These are phyloP conservation scores for Typha latifolia DNA, from an alignment of 176 grass and related monocot species.

Conservation along the genomic window DNA sequence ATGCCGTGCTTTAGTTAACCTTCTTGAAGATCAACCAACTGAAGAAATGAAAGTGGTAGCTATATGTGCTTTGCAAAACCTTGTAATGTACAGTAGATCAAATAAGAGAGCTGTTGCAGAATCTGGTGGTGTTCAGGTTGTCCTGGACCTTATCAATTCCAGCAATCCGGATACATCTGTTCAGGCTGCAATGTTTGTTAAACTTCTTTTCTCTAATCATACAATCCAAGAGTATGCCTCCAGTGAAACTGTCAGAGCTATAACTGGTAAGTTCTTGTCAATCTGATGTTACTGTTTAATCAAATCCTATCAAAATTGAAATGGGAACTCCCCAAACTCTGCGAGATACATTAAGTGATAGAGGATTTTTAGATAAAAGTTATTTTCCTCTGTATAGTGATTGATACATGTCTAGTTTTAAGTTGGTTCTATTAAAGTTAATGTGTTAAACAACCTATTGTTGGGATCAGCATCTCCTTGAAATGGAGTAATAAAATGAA, in stretches of 20 bases:
- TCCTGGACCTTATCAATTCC: conserved; percentile 93
- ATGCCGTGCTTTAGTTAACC: conserved; percentile 94
- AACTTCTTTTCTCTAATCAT: conserved; percentile 94
- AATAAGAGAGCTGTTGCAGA: conserved; percentile 99
- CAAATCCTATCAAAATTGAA: no score
- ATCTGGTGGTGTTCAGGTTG: conserved; percentile 95
- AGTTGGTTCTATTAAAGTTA: no score
- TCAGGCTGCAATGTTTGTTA: conserved; percentile 99
- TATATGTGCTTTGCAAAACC: conserved; percentile 94
- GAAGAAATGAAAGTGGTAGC: conserved; percentile 99
- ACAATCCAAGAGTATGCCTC: conserved; percentile 99
- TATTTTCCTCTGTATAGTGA: no score
- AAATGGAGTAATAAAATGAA: no score
- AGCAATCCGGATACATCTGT: conserved; percentile 99
- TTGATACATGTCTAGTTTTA: no score
- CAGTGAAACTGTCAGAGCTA: conserved; percentile 95
- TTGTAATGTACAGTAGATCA: conserved; percentile 92
- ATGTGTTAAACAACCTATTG: no score
- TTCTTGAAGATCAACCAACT: conserved; percentile 98
- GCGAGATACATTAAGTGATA: no score
- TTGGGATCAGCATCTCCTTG: no score
- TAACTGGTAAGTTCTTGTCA: conserved; percentile 58
- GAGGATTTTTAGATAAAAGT: no score
- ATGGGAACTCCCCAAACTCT: no score
- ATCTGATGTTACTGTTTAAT: conserved; percentile 11